phyloP scores from a whole-genome alignment of 176 grass and related monocot genomes.

The Carex pumila region DNA sequence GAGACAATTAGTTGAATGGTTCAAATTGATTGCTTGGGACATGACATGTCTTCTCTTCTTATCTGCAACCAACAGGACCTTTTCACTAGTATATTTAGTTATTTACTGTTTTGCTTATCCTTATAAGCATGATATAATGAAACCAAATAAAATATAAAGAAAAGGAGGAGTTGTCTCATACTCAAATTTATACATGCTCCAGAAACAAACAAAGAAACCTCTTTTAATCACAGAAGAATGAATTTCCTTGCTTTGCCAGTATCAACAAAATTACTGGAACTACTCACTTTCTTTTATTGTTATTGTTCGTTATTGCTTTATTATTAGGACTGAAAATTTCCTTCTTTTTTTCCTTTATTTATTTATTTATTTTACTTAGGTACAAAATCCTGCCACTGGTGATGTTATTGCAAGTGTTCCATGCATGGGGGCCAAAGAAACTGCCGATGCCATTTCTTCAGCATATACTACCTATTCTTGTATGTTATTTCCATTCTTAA shows the following conservation, averaged over 20 bases:
- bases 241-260: background rate
- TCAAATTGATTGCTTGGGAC: background rate
- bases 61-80: background rate
- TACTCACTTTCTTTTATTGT: background rate
- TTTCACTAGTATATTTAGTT: background rate
- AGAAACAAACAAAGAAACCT: conserved; percentile 1
- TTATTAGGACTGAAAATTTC: background rate
- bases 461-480: conserved; percentile 58
- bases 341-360: background rate
- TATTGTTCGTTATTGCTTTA: background rate
- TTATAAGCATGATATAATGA: background rate
- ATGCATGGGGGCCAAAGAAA: conserved; percentile 87
- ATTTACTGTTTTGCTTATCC: background rate
- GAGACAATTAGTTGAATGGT: background rate
- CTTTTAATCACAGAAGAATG: background rate
- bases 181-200: background rate
- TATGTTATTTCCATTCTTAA: conserved; percentile 32
- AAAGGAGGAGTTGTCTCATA: background rate
- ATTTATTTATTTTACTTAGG: conserved; percentile 18
- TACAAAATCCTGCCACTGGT: conserved; percentile 90
- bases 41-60: background rate
- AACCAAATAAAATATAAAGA: background rate
- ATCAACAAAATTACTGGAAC: background rate
- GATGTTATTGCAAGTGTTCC: conserved; percentile 70
- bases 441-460: conserved; percentile 82